Base-by-base conservation (phyloP, 257 asterid species). In the Solanum virginianum region DNA sequence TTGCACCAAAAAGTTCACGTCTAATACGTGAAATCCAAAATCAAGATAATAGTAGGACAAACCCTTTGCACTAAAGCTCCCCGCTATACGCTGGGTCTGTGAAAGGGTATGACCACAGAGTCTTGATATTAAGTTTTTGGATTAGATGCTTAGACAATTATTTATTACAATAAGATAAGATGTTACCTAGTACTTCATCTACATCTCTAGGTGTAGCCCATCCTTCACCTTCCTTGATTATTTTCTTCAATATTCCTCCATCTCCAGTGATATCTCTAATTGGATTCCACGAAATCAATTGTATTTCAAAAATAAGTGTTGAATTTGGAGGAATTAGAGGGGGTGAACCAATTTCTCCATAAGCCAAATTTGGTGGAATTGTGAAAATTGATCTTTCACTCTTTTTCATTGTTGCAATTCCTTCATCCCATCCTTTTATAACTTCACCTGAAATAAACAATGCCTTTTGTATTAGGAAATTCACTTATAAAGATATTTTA, bases 391-490 rank as follows among this genome's bases (percentile, higher is more conserved):
- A 88, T 80, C 91, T 91, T 87, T 93, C 95, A 11, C 93, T 91
- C 86, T 88, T 90, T 81, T 92, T 92, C 97, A 93, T 93, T 17
- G 94, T 93, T 5, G 84, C 90, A 65, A 93, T 89, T 14, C 97
- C 95, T 79, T 91, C 91, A 75, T 93, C 94, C 93, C 91, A 92
- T 70, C 97, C 97, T 89, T 88, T 80, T 63, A 93, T 92, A 70
- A 93, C 95, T 88, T 93, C 95, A 84, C 91, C 97, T 92, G 81
- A 47, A 57, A 65, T 65, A 16, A 8, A 20, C 53, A 59, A 65
- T 2, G 69, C 9, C 29, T 26, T n/a, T 63, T 63, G 41, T 24
- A 24, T 63, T 29, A 60, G 1, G 22, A 60, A 56, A 17, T 9
- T 55, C 62, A 5, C 9, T 55, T 15, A 55, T 1, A 55, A 55